Evolutionary conservation across 805 yeast species (phyloP), one percentile per base, ranked within the genome.

Genomic region (Saccharomycopsis olivae): DNA sequence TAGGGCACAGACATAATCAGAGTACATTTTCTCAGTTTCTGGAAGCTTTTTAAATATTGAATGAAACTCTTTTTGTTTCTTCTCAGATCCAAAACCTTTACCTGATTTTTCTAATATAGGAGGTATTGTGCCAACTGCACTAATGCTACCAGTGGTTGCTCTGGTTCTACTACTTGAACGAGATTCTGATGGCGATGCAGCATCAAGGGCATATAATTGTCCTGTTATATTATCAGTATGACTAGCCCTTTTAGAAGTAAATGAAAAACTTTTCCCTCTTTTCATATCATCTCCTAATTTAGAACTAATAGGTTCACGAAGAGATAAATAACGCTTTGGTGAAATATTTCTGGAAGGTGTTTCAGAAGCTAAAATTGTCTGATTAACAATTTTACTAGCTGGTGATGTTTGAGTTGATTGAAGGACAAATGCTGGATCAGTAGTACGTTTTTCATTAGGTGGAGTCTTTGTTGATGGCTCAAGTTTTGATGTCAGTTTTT

Each of bases 1-100:
- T 23, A 71, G 61, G 0, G 87, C 87, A 59, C 87, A 78, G 15
- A 74, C 66, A 50, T 62, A 73, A 47, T 77, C 85, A 20, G 69
- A 75, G 30, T 78, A 61, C n/a, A 78, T 61, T 23, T 64, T 56
- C 49, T 79, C 88, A 20, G 52, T 55, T 1, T 57, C 41, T 3
- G 74, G 71, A 1, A 78, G 52, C 33, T 69, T 68, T 32, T 72
- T 68, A 55, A 79, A 79, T 13, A 69, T 51, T 35, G 66, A 68
- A 51, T 77, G 85, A 53, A 78, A 78, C 17, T 76, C 77, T 16
- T 63, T 61, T 49, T 77, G 78, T 43, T 73, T 61, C 51, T 72
- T 77, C 14, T 64, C 69, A 33, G 60, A 58, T 1, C 77, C 71
- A 30, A 57, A 49, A 40, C 5, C 8, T 23, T 23, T 23, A 23